phyloP scores from a whole-genome alignment of 139 green algal species.

The Spirogloea muscicola region DNA sequence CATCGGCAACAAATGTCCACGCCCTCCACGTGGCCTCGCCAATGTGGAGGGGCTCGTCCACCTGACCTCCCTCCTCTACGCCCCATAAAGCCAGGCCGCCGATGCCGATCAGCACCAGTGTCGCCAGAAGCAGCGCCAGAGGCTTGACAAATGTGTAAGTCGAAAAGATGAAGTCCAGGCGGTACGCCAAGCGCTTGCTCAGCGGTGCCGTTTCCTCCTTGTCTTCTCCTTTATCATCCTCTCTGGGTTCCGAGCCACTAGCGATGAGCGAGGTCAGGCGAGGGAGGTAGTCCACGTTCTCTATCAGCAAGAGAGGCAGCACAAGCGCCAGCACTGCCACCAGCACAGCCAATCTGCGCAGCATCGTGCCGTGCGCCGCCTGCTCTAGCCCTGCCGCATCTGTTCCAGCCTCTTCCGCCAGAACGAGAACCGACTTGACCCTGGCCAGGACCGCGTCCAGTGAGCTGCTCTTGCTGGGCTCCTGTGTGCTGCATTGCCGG shows the following conservation, averaged over 20 bases:
- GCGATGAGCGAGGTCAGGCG: not conserved
- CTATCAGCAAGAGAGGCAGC: constrained; percentile 6
- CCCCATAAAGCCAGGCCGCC: constrained; percentile 52
- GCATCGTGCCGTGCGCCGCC: not conserved
- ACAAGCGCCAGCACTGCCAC: constrained; percentile 8
- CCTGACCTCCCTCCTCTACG: constrained; percentile 37
- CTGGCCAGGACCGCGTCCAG: too few relatives aligned
- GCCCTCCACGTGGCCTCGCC: constrained; percentile 21
- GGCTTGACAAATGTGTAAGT: constrained; percentile 50
- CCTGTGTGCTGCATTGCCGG: too few relatives aligned
- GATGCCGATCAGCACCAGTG: constrained; percentile 48
- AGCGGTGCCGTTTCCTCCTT: constrained; percentile 29
- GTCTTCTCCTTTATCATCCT: not conserved
- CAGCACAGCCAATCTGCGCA: not conserved
- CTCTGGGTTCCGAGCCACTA: not conserved
- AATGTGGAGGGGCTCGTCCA: constrained; percentile 24
- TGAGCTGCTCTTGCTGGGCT: too few relatives aligned
- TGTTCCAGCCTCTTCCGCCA: too few relatives aligned
- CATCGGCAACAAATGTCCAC: constrained; percentile 45
- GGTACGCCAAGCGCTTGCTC: constrained; percentile 51
- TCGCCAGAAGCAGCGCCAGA: constrained; percentile 54
- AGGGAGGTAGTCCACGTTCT: constrained; percentile 5
- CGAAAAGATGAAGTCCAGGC: constrained; percentile 51
- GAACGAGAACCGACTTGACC: too few relatives aligned
- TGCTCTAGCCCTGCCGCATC: too few relatives aligned